A percentile compares a stretch with the other conserved stretches of the same genome.
These are phyloP conservation scores for Emergomyces orientalis DNA, from an alignment of 2,329 filamentous ascomycete genomes.

Conservation along the genomic window DNA sequence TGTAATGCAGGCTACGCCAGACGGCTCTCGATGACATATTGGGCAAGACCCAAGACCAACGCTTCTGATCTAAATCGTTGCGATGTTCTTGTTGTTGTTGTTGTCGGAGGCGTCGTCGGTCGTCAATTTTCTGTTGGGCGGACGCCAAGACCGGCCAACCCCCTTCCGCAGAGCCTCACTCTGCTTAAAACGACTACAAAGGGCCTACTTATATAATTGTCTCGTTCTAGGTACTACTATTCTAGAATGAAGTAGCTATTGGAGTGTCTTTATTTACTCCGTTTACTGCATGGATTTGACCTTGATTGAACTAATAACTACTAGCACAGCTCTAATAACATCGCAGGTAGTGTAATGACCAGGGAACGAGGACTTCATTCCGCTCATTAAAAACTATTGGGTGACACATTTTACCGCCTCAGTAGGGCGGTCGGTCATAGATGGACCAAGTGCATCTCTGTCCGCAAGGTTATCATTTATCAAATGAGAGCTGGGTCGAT, in stretches of 20 bases:
- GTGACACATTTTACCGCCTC: not conserved
- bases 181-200: not conserved
- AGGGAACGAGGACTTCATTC: not conserved
- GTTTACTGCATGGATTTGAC: not conserved
- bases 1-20: conserved; percentile 31
- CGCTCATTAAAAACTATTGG: not conserved
- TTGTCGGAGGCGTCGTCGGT: too few species aligned
- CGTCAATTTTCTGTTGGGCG: not conserved
- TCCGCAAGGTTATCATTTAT: not conserved
- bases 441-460: not conserved
- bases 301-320: not conserved
- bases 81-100: not conserved
- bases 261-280: not conserved
- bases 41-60: not conserved
- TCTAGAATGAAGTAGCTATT: not conserved
- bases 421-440: not conserved
- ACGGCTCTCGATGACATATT: conserved; percentile 22
- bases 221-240: not conserved
- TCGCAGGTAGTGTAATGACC: not conserved
- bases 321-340: not conserved
- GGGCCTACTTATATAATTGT: too few species aligned
- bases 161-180: not conserved
- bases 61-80: not conserved
- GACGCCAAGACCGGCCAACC: not conserved
- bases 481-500: not conserved